A percentile compares a stretch with the other conserved stretches of the same genome.
Evolutionary conservation across 345 rosid species (phyloP).

Genomic region (Hibiscus tridactylites): DNA sequence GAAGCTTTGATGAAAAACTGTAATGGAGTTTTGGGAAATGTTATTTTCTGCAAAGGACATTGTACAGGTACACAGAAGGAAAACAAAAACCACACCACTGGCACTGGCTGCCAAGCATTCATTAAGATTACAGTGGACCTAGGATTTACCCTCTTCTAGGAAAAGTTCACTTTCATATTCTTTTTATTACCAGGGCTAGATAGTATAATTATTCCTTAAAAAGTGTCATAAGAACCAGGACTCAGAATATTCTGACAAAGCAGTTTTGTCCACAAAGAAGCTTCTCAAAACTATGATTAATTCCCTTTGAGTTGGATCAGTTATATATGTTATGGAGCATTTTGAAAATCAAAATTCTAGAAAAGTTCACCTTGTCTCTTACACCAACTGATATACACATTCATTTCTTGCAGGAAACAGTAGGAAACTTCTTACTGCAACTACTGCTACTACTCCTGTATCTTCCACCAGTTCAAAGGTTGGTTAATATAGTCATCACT

Average conservation of each 20-base stretch:
- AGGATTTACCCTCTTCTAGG: constrained; percentile 10
- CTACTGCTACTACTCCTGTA: constrained; percentile 15
- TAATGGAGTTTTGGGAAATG: constrained; percentile 1
- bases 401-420: constrained; percentile 18
- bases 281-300: neutral
- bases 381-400: neutral
- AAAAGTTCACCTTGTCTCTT: neutral
- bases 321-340: neutral
- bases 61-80: constrained; percentile 25
- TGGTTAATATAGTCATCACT: neutral
- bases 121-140: constrained; percentile 63
- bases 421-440: constrained; percentile 24
- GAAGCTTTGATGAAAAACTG: constrained; percentile 7
- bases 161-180: neutral
- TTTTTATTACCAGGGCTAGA: neutral
- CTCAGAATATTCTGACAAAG: neutral
- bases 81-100: constrained; percentile 11
- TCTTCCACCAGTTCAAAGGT: constrained; percentile 22
- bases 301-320: neutral
- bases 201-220: neutral
- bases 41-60: constrained; percentile 12
- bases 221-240: neutral
- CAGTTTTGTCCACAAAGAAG: neutral
- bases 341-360: neutral
- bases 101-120: constrained; percentile 35